These are phyloP conservation scores for Toxoplasma gondii DNA, from an alignment of 169 alveolate genomes.

Conservation along the genomic window DNA sequence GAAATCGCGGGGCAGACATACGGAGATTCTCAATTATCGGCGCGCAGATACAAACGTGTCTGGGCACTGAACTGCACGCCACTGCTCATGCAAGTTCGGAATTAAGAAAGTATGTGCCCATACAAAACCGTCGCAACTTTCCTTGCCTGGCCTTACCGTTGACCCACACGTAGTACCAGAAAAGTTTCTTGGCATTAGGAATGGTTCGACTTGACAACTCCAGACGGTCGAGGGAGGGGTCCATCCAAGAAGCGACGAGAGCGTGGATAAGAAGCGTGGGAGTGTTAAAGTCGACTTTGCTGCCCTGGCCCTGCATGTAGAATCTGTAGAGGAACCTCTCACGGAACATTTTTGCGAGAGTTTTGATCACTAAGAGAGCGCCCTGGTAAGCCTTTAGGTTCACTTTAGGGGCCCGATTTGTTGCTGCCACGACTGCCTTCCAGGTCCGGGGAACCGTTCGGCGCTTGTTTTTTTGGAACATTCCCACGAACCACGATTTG, in stretches of 20 bases:
- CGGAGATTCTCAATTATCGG: too few species aligned
- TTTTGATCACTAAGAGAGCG: constrained; percentile 4
- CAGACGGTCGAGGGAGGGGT: neutral
- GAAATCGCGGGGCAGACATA: too few species aligned
- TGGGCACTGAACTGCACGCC: too few species aligned
- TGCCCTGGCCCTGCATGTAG: constrained; percentile 5
- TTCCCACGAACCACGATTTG: constrained; percentile 37
- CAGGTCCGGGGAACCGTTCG: constrained; percentile 44
- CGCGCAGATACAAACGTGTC: too few species aligned
- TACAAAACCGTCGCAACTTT: too few species aligned
- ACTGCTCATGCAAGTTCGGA: too few species aligned
- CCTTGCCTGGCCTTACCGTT: constrained; percentile 24
- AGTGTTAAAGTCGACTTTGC: neutral
- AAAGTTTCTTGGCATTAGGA: constrained; percentile 57
- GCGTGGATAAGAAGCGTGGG: constrained; percentile 19
- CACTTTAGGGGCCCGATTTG: neutral
- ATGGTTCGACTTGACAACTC: constrained; percentile 24
- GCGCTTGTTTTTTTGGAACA: constrained; percentile 34
- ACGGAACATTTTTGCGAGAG: constrained; percentile 28
- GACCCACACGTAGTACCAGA: constrained; percentile 35
- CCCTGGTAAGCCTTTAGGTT: constrained; percentile 47
- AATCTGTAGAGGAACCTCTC: neutral
- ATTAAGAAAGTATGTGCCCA: too few species aligned
- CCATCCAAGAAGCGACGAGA: constrained; percentile 48
- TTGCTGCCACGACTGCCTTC: constrained; percentile 3